Conservation (phyloP, 306 rosid species). For the Ormosia emarginata region DNA sequence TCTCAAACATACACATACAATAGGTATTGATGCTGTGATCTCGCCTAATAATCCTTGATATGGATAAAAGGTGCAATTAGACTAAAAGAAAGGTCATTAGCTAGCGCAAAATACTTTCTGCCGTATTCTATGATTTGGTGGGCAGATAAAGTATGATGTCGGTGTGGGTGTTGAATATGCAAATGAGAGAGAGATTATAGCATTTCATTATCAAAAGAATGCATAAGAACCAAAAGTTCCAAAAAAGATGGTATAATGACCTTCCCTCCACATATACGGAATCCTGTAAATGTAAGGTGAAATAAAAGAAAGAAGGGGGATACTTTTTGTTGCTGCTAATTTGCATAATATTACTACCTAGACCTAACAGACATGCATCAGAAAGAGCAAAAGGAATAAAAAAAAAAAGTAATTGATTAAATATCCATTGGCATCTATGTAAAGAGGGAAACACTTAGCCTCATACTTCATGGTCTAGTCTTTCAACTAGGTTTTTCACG, state of each 20-base stretch:
- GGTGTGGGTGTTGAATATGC: not conserved
- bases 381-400: not conserved
- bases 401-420: not conserved
- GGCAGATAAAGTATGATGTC: not conserved
- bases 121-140: not conserved
- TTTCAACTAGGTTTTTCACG: slow-evolving; percentile 59
- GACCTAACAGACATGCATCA: slow-evolving; percentile 15
- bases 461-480: slow-evolving; percentile 80
- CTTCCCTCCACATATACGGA: not conserved
- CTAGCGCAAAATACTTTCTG: not conserved
- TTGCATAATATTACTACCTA: not conserved
- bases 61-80: not conserved
- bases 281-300: not conserved
- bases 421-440: slow-evolving; percentile 11
- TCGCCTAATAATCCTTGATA: not conserved
- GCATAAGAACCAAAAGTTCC: slow-evolving; percentile 2
- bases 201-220: slow-evolving; percentile 13
- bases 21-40: slow-evolving; percentile 1
- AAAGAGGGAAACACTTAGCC: slow-evolving; percentile 31
- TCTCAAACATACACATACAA: slow-evolving; percentile 10
- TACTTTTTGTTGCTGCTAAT: not conserved
- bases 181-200: not conserved
- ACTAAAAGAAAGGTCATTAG: not conserved
- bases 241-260: not conserved
- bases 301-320: not conserved